Evolutionary conservation across 176 grass and related monocot species (phyloP).

Genomic region (Raddia distichophylla): DNA sequence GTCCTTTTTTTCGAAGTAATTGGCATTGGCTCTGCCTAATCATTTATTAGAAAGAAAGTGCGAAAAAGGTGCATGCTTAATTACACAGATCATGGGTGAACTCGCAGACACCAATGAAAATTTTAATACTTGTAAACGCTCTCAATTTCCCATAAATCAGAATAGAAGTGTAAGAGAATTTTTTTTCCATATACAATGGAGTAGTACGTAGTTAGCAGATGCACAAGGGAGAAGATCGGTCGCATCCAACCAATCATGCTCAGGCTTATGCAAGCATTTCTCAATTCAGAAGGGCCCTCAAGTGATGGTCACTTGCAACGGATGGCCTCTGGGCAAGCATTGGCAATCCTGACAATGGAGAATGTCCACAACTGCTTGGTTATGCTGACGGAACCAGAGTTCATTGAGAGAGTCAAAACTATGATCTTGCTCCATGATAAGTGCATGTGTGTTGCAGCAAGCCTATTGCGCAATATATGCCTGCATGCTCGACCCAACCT

Average conservation of each 20-base stretch:
- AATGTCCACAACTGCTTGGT: background rate
- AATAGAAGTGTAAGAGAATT: too few species aligned
- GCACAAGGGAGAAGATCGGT: background rate
- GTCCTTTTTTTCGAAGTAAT: too few species aligned
- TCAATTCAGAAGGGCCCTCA: background rate
- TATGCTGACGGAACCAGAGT: background rate
- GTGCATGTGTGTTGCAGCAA: background rate
- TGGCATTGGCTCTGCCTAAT: too few species aligned
- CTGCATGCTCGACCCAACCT: background rate
- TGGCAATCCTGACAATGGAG: background rate
- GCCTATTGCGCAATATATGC: background rate
- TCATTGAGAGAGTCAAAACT: background rate
- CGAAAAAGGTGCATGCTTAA: too few species aligned
- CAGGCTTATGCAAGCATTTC: background rate
- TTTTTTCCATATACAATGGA: too few species aligned
- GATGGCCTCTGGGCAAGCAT: background rate
- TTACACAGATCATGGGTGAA: too few species aligned
- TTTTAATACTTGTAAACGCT: too few species aligned
- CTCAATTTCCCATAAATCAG: too few species aligned
- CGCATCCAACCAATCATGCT: background rate
- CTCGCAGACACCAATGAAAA: too few species aligned
- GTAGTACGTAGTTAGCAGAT: too few species aligned
- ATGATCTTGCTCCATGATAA: background rate
- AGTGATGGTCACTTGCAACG: background rate
- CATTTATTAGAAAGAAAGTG: too few species aligned